A percentile compares a stretch with the other conserved stretches of the same genome.
phyloP scores from a whole-genome alignment of 768 basidiomycete species.

The Macrolepiota fuliginosa region DNA sequence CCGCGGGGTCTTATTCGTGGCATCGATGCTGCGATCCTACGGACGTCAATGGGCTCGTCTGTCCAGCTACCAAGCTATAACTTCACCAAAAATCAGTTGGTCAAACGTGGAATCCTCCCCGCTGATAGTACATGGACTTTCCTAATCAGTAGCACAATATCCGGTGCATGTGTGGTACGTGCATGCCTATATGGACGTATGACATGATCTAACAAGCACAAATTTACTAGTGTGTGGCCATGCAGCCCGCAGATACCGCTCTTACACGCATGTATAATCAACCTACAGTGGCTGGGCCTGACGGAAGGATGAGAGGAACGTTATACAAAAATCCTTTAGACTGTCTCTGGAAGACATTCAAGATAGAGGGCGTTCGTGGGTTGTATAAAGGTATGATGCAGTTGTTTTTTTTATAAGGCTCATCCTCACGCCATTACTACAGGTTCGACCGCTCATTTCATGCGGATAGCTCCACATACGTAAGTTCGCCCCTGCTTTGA shows the following conservation, averaged over 20 bases:
- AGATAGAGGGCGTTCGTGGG: slow-evolving; percentile 85
- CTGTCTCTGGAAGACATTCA: slow-evolving; percentile 95
- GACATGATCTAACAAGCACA: slow-evolving; percentile 8
- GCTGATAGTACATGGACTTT: slow-evolving; percentile 86
- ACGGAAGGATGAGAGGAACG: slow-evolving; percentile 70
- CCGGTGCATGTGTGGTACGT: slow-evolving; percentile 89
- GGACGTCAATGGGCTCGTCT: slow-evolving; percentile 94
- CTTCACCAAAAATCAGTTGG: slow-evolving; percentile 82
- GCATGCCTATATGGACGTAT: not conserved
- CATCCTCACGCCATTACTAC: not conserved
- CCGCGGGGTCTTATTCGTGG: slow-evolving; percentile 82
- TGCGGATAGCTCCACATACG: slow-evolving; percentile 93
- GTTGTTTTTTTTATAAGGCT: no score
- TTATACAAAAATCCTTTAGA: slow-evolving; percentile 93
- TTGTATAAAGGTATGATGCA: slow-evolving; percentile 82
- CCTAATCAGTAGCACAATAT: slow-evolving; percentile 83
- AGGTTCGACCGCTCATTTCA: slow-evolving; percentile 93
- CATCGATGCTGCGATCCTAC: slow-evolving; percentile 88
- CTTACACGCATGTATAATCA: slow-evolving; percentile 97
- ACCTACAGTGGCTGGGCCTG: slow-evolving; percentile 68
- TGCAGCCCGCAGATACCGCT: slow-evolving; percentile 95
- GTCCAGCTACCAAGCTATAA: slow-evolving; percentile 97
- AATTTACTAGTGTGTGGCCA: slow-evolving; percentile 66
- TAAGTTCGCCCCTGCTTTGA: slow-evolving; percentile 29
- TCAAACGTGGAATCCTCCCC: slow-evolving; percentile 62